Evolutionary conservation across 768 basidiomycete species (phyloP), one percentile per base, ranked within the genome.

Genomic region (Suillus bovinus): DNA sequence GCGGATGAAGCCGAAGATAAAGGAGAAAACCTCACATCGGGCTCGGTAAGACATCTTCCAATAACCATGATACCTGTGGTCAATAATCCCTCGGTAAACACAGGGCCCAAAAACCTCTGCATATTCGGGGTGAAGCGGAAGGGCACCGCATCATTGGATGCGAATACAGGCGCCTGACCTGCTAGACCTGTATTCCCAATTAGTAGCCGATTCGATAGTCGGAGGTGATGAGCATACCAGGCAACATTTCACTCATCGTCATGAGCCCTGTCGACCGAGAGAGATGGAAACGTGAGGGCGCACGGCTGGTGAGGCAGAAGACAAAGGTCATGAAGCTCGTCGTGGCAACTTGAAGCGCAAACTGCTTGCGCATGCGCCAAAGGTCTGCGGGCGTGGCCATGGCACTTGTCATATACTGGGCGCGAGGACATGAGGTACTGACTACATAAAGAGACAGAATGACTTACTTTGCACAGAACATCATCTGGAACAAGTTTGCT

Each of bases 91-190:
- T 99, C 97, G 1, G 88, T 91, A 46, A 92, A 89, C 59, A 93
- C 84, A 2, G 91, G 90, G 1, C 93, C 94, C 41, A 99, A 77
- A 79, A 99, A 96, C 65, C 85, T 83, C 76, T 99, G 97, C 80
- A 99, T 86, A 75, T 97, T 98, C 4, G 95, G 95, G 5, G 97
- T 99, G 66, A 96, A 86, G 41, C 97, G 89, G 90, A 99, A 99
- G 0, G 97, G 97, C 5, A 98, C 94, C 3, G 88, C 82, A 68
- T 99, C 97, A 66, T 80, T 87, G 20, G 91, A 90, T 16, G 84
- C 83, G 70, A 94, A 91, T 47, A 91, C 74, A 2, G 86, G 72
- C 81, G 88, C 62, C 80, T 75, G 75, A 61, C 76, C 68, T 62
- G 71, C 67, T 61, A 77, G 72, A 47, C 69, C 67, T 74, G 54